Evolutionary conservation across 2,329 filamentous ascomycete species (phyloP), one percentile per base, ranked within the genome.

Genomic region (Penicillium sp.): DNA sequence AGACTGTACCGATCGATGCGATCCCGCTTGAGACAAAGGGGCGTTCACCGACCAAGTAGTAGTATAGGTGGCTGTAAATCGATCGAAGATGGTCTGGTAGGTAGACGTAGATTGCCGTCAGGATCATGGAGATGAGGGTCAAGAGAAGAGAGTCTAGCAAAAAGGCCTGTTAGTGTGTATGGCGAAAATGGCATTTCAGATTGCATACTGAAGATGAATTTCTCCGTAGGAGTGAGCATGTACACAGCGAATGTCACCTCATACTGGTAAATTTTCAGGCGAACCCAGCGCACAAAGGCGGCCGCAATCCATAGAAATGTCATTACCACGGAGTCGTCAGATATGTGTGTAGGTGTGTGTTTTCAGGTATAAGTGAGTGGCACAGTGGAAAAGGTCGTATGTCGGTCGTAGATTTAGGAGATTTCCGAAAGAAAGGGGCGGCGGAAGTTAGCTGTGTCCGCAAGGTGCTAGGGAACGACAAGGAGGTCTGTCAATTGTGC

Each of bases 211-310:
- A 98, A 96, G 71, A 97, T 90, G 80, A 97, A 94, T 79, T 97
- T 97, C 83, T 99, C 95, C 56, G 91, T 93, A 1, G 93, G 91
- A 44, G 93, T 97, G 71, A 97, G 90, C 91, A 99, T 98, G 85
- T 99, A 98, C 29, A 98, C 86, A 64, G 91, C 90, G 79, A 96
- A 95, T 13, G 94, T 97, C 77, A 98, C 94, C 82, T 99, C 95
- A 76, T 98, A 93, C 83, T 98, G 95, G 84, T 98, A 97, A 77
- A 93, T 89, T 85, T 99, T 99, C 79, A 93, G 87, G 79, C 93
- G 89, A 69, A 98, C 85, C 92, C 93, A 97, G 78, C 90, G 89
- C 67, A 91, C 86, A 71, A 96, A 75, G 35, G 80, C 79, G 29
- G 83, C 81, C 11, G 85, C 78, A 64, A 74, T 56, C 68, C 75